Evolutionary conservation across 768 basidiomycete genomes (phyloP), one percentile per base, ranked within the genome.

Genomic region (Calocera cornea): DNA sequence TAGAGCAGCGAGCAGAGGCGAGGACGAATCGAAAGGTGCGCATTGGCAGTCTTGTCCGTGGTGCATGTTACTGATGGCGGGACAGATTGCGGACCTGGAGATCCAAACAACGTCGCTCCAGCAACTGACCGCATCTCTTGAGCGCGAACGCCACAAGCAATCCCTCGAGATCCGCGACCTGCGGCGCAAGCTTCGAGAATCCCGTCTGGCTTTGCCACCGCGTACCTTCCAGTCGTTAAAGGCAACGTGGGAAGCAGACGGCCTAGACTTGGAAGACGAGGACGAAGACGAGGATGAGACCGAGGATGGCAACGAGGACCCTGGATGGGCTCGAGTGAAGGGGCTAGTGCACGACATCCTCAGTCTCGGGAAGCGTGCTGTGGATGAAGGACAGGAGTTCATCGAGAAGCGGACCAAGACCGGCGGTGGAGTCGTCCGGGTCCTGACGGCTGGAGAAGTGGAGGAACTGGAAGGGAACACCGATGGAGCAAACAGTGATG

Each of bases 81-180:
- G 29, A 17, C 69, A 95, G 93, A 95, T 95, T 68, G 90, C 89
- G 14, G 92, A 95, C 78, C 80, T 95, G 12, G 90, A 95, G 76
- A 95, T 95, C 73, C 88, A 90, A 5, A 95, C 92, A 75, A 82
- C 84, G 36, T 95, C 92, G 1, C 81, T 95, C 14, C 81, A 95
- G 54, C 84, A 86, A 1, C 92, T 95, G 77, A 95, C 95, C 73
- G 79, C 87, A 1, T 83, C 88, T 19, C 81, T 95, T 24, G 92
- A 95, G 76, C 83, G 86, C 38, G 83, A 84, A 36, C 92, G 91
- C 76, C 84, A 88, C 70, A 83, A 82, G 33, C 92, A 95, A 73
- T 85, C 87, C 7, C 86, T 84, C 70, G 93, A 95, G 77, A 93
- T 95, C 65, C 84, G 89, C 24, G 90, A 92, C 44, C 80, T 95